Base-by-base conservation (phyloP, 1,284 basidiomycete species). In the Athelia psychrophila region DNA sequence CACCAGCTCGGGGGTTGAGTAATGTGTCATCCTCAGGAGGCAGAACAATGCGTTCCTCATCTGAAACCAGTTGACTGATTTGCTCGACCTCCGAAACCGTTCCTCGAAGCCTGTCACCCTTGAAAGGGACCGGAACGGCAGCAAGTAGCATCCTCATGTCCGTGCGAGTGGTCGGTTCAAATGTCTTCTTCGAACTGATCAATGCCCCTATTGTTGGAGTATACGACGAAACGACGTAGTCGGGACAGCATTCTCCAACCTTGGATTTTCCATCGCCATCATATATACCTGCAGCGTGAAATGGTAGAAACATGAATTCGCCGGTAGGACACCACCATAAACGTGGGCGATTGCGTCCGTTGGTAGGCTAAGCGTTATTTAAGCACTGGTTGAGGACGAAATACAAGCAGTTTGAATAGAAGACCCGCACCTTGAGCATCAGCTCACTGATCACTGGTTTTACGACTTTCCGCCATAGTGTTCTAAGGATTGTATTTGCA, bases 311-410 rank as follows among this genome's bases (percentile, higher is more conserved):
- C n/a, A 54, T 51, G 10, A 60, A 51, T 10, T 53, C 54, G 8
- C 61, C 58, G 20, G 57, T 63, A 4, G 54, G 51, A 23, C 60
- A 63, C 61, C 60, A 63, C 59, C 60, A 62, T 19, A 64, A n/a
- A 12, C 33, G 33, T n/a, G 33, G 33, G 33, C 33, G 33, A n/a
- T 12, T n/a, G 10, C 33, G 33, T 35, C 33, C 33, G n/a, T 35
- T n/a, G n/a, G n/a, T n/a, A n/a, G n/a, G n/a, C n/a, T n/a, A n/a
- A n/a, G n/a, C n/a, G n/a, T n/a, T n/a, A n/a, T n/a, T n/a, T n/a
- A n/a, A n/a, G n/a, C n/a, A n/a, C n/a, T n/a, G n/a, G n/a, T 35
- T 35, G 33, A 35, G 33, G 33, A 10, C 33, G 10, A n/a, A 35
- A 35, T 12, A 35, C 10, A 35, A n/a, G 33, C 33, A 35, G 33